Evolutionary conservation across 73 alveolate genomes (phyloP).

Genomic region (Stentor coeruleus): DNA sequence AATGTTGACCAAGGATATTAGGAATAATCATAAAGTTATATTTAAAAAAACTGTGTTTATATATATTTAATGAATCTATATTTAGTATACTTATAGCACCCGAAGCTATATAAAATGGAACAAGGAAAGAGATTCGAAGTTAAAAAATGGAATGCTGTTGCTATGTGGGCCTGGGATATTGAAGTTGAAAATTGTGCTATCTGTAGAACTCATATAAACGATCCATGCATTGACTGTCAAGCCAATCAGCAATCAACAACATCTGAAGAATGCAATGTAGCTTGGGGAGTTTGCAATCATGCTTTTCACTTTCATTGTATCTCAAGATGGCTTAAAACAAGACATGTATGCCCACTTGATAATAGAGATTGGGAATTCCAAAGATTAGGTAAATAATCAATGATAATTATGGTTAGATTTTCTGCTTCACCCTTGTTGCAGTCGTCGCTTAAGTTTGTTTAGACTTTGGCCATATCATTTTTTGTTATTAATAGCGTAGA

Average conservation of each 20-base stretch:
- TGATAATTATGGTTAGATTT: background rate
- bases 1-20: too few relatives aligned
- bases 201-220: conserved; percentile 75
- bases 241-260: conserved; percentile 74
- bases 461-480: too few relatives aligned
- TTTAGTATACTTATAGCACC: too few relatives aligned
- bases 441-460: too few relatives aligned
- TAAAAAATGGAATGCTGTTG: conserved; percentile 90
- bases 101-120: conserved; percentile 9
- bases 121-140: conserved; percentile 66
- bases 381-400: too few relatives aligned
- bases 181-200: conserved; percentile 96
- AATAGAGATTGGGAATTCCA: conserved; percentile 85
- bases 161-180: conserved; percentile 89
- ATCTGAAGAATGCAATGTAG: conserved; percentile 89
- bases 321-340: conserved; percentile 92
- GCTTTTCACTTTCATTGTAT: conserved; percentile 97
- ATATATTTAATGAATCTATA: too few relatives aligned
- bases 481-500: too few relatives aligned
- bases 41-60: too few relatives aligned
- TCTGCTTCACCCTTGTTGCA: too few relatives aligned
- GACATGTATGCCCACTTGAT: conserved; percentile 90
- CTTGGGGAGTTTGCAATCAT: conserved; percentile 99
- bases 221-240: conserved; percentile 84
- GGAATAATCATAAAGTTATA: too few relatives aligned